Conservation (phyloP, 305 asterid genomes). For the Fraxinus baroniana region DNA sequence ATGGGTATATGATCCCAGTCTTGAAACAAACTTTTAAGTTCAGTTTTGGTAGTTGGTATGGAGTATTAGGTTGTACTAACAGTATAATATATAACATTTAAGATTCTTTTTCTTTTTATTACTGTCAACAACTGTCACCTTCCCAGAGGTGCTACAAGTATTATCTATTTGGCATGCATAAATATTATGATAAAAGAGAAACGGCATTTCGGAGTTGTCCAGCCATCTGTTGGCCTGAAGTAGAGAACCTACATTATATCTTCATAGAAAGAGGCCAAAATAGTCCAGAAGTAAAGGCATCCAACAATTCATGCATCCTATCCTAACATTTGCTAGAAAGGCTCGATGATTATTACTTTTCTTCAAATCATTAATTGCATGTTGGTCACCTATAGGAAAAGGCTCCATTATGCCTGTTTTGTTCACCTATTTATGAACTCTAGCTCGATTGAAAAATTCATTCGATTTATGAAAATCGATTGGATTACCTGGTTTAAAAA, state of each 20-base stretch:
- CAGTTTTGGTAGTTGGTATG: neutral
- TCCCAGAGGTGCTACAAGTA: neutral
- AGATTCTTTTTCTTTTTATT: neutral
- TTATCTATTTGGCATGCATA: neutral
- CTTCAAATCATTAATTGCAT: neutral
- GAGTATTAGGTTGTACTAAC: neutral
- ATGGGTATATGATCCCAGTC: neutral
- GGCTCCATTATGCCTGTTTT: neutral
- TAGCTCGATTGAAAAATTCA: neutral
- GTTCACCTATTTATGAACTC: neutral
- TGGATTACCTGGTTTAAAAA: constrained; percentile 80
- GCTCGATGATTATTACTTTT: neutral
- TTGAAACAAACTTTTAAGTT: neutral
- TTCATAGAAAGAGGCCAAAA: neutral
- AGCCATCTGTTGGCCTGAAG: neutral
- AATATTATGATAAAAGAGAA: neutral
- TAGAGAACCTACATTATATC: neutral
- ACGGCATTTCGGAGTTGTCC: neutral
- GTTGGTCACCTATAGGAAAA: neutral
- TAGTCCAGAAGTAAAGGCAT: neutral
- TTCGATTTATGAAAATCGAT: neutral
- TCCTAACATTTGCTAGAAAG: neutral
- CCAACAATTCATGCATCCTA: neutral
- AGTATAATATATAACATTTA: neutral
- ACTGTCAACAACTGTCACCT: neutral